Evolutionary conservation across 176 grass and related monocot species (phyloP), one percentile per base, ranked within the genome.

Genomic region (Otatea glauca): DNA sequence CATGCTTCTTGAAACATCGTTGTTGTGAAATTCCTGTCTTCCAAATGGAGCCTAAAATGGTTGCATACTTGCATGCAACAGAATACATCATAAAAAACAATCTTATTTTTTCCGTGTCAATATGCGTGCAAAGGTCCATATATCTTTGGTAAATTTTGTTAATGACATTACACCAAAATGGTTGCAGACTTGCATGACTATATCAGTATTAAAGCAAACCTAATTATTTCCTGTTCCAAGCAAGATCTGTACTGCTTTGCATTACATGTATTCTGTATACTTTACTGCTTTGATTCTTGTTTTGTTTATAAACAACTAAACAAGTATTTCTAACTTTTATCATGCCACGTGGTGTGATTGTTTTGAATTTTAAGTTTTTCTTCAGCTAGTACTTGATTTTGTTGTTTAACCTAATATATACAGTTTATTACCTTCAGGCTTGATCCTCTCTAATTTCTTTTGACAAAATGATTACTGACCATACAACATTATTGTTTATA

Each of bases 381-480:
- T 25, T 68, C 68, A 72, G 16, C 11, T 34, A 17, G 43, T 32
- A 61, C 51, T 38, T 76, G 9, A 8, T 72, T 84, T 81, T 83
- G 13, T 17, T 73, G 51, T 59, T 59, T 53, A 70, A 81, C 45
- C 20, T 41, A 69, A 69, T 81, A 25, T 76, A 59, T 71, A 24
- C 43, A 18, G 25, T 62, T 63, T 24, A 78, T 83, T 77, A 32
- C 47, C 41, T 44, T 80, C 65, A 50, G 16, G 16, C 8, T 80
- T 65, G 9, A 73, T 86, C 16, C 56, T 65, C 41, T 21, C 21
- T n/a, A 50, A 12, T 66, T 86, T 69, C 15, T 13, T 25, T 77
- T 70, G 29, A 71, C 20, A 16, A 66, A 21, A 73, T 27, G 16
- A 55, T 42, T 68, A 54, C 38, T 69, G 75, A 80, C 20, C 47